These are phyloP conservation scores for Xylaria multiplex DNA, from an alignment of 2,329 filamentous ascomycete genomes.

Conservation along the genomic window DNA sequence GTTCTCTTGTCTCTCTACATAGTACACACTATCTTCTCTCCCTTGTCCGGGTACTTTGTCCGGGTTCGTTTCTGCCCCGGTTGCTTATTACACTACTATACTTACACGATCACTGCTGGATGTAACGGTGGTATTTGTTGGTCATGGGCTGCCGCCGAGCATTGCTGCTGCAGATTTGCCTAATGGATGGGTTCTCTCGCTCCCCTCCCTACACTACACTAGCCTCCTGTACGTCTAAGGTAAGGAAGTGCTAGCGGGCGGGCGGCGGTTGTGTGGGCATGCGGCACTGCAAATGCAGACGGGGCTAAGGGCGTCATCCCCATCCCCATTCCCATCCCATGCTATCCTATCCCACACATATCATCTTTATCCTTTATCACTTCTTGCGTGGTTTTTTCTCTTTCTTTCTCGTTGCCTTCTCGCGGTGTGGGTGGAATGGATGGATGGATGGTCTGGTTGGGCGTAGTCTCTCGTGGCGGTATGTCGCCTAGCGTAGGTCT, in stretches of 20 bases:
- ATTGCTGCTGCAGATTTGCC: slow-evolving; percentile 7
- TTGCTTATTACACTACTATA: slow-evolving; percentile 12
- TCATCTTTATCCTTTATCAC: not conserved
- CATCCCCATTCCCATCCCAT: not conserved
- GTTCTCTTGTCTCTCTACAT: too few relatives aligned
- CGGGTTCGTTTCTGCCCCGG: too few relatives aligned
- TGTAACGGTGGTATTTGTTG: slow-evolving; percentile 32
- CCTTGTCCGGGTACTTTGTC: not conserved
- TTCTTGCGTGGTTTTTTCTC: not conserved
- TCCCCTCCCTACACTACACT: not conserved
- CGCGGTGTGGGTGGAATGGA: not conserved
- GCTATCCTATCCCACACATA: too few relatives aligned
- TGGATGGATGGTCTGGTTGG: not conserved
- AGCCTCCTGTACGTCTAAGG: too few relatives aligned
- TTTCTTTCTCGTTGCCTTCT: not conserved
- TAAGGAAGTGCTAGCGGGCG: too few relatives aligned
- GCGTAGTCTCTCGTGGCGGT: slow-evolving; percentile 9
- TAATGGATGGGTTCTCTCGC: not conserved
- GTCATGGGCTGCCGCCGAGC: slow-evolving; percentile 12
- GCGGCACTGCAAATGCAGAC: slow-evolving; percentile 20
- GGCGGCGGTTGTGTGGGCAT: not conserved
- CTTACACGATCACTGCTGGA: slow-evolving; percentile 30
- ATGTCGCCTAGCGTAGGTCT: slow-evolving; percentile 1
- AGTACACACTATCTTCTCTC: not conserved
- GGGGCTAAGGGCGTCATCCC: not conserved